These are phyloP conservation scores for Yamadazyma nakazawae DNA, from an alignment of 805 yeast species.

Conservation along the genomic window DNA sequence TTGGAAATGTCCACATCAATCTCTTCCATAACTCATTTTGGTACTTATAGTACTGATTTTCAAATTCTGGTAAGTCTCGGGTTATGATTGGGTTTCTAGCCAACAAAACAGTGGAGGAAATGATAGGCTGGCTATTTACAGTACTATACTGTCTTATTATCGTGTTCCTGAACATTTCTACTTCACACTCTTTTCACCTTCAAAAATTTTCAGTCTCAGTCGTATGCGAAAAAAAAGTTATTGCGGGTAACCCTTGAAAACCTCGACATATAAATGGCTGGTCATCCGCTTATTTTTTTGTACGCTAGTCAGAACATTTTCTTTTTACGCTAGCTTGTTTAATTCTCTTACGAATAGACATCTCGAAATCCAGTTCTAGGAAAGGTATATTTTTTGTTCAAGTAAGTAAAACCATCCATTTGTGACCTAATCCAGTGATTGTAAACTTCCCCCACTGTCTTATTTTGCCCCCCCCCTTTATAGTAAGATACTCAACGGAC, in stretches of 20 bases:
- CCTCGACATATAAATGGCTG: constrained; percentile 3
- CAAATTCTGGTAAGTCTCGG: constrained; percentile 69
- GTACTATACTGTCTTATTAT: constrained; percentile 5
- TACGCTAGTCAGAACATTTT: background rate
- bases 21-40: constrained; percentile 84
- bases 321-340: background rate
- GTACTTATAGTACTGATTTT: constrained; percentile 70
- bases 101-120: constrained; percentile 56
- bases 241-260: constrained; percentile 2
- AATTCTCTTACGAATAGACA: constrained; percentile 3
- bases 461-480: background rate
- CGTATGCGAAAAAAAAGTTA: background rate
- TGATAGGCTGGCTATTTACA: constrained; percentile 5
- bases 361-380: background rate
- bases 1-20: constrained; percentile 97
- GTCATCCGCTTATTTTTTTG: constrained; percentile 4
- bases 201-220: constrained; percentile 6
- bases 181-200: background rate
- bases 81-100: constrained; percentile 85
- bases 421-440: background rate
- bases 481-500: background rate
- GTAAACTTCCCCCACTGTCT: background rate
- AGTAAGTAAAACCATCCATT: background rate
- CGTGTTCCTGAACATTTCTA: constrained; percentile 3
- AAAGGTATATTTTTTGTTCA: background rate